Evolutionary conservation across 441 rosid species (phyloP), one percentile per base, ranked within the genome.

Genomic region (Rhodomyrtus psidioides): DNA sequence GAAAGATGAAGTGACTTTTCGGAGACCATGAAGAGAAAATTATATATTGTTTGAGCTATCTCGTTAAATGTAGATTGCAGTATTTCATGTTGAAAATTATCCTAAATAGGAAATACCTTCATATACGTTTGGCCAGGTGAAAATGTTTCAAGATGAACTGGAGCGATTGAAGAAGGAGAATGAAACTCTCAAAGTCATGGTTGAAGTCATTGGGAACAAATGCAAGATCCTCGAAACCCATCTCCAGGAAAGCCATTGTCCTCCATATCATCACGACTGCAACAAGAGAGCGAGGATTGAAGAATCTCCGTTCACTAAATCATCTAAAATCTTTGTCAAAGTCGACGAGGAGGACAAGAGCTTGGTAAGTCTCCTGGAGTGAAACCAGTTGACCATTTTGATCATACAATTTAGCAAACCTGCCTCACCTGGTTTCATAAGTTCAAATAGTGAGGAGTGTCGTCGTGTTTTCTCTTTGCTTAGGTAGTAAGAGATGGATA

Each of bases 401-500:
- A 34, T 70, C 34, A 19, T 23, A 34, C 76, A 65, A 5, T 19
- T 65, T 34, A 19, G 26, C 46, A 34, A 70, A 70, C 49, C 79
- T 34, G 12, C 14, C 4, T 21, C 46, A 70, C 15, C 79, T 23
- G 49, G 79, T 9, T 9, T 42, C 44, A 4, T 62, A 30, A 30
- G 44, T 19, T 70, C 34, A 6, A 70, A 34, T 39, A 34, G 4
- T 39, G 49, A 70, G 49, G 59, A 56, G 59, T 26, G 9, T 39
- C 49, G 49, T 70, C 7, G 15, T 70, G 42, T 23, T 70, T 39
- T 57, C 49, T 70, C 3, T 0, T 39, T 70, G 49, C n/a, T 34
- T 70, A 91, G 92, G 70, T 82, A 21, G 89, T 91, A 57, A 88
- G 54, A 85, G 92, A 91, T 87, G 91, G 92, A 83, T 86, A 84